Base-by-base conservation (phyloP, 179 eudicot genomes). In the Silene noctiflora region DNA sequence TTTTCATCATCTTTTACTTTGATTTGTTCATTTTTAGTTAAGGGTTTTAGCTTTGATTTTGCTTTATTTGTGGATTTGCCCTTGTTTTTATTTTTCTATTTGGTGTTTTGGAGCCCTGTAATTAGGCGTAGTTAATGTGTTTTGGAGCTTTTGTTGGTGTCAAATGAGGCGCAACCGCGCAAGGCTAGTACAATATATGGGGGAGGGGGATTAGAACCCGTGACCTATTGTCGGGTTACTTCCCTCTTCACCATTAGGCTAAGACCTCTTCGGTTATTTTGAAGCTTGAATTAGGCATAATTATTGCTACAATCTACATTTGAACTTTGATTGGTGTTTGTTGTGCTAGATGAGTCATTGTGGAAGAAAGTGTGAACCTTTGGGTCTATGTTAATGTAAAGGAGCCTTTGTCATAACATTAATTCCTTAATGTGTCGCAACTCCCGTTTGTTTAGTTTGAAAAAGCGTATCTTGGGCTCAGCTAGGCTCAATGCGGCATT, bases 321-420 rank as follows among this genome's bases (percentile, higher is more conserved):
- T 42, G 13, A 10, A 31, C 14, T 62, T 20, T 19, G 1, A 24
- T 59, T 59, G 1, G n/a, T 4, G 31, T 16, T 25, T 3, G 4
- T 64, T 65, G 69, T 65, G 27, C 17, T 27, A 25, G n/a, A 17
- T 11, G 48, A 16, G 48, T 66, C 53, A 67, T 69, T 69, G 55
- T 42, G 31, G 56, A 20, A 20, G 16, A 21, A 69, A 69, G 20
- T 44, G 4, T 9, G n/a, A 35, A 17, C 6, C n/a, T 63, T 46
- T 67, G 71, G 11, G 48, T 16, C 22, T 67, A 17, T 33, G 71
- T 20, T 69, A 65, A 6, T 29, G 3, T 6, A 8, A 39, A 39
- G 21, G 46, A 16, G 46, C 20, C 5, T 14, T 31, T 17, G 17
- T 5, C 13, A 9, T 14, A 5, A 63, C 1, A 33, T 64, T 64